These are phyloP conservation scores for Fomitopsis betulina DNA, from an alignment of 1,284 basidiomycete genomes.

Conservation along the genomic window DNA sequence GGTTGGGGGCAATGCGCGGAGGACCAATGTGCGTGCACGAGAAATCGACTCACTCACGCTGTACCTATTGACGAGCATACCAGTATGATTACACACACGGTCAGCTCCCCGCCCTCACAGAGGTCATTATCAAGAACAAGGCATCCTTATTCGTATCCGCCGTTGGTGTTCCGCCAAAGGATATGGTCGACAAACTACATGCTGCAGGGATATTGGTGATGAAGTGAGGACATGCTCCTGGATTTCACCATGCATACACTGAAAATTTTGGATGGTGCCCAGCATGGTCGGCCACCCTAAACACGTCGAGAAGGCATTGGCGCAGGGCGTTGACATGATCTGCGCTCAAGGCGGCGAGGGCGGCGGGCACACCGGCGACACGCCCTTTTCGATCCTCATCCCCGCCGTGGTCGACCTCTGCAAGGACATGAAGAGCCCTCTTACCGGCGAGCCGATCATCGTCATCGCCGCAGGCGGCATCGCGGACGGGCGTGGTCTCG, in stretches of 20 bases:
- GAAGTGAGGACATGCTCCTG: conserved; percentile 54
- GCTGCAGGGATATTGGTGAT: conserved; percentile 76
- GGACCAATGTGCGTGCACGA: conserved; percentile 60
- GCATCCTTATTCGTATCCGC: conserved; percentile 82
- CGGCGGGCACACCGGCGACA: conserved; percentile 77
- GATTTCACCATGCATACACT: background rate
- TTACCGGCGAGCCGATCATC: conserved; percentile 73
- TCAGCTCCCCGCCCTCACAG: conserved; percentile 68
- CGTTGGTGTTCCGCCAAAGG: conserved; percentile 80
- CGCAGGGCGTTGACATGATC: conserved; percentile 81
- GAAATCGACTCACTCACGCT: too few relatives aligned
- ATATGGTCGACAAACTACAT: conserved; percentile 79
- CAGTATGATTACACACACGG: conserved; percentile 77
- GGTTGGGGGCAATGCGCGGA: conserved; percentile 72
- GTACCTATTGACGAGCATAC: background rate
- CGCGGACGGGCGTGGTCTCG: conserved; percentile 78
- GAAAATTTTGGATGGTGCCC: background rate
- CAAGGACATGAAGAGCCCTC: conserved; percentile 54
- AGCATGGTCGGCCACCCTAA: conserved; percentile 91
- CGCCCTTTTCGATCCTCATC: conserved; percentile 72
- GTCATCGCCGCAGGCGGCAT: conserved; percentile 85
- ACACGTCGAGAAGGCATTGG: conserved; percentile 80
- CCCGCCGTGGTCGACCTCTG: conserved; percentile 80
- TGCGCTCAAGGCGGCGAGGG: conserved; percentile 80
- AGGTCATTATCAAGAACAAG: conserved; percentile 76